Percentiles rank a stretch among this genome's conserved stretches.
Conservation (phyloP, 2,329 filamentous ascomycete species). For the Didymosphaeria variabile region DNA sequence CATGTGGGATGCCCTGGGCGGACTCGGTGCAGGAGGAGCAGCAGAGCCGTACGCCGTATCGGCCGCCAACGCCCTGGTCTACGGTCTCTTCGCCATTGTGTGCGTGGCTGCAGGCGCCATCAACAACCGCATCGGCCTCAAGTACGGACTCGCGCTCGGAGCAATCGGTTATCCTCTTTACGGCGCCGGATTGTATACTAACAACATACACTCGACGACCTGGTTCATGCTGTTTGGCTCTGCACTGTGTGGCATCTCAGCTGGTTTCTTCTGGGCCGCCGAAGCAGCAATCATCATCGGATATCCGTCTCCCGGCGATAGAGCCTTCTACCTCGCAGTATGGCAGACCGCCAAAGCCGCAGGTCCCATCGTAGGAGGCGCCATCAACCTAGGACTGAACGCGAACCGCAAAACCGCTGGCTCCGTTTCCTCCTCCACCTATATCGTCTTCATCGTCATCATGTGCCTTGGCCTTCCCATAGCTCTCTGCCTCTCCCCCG, state of each 20-base stretch:
- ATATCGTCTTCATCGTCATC: constrained; percentile 58
- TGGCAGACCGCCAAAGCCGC: constrained; percentile 48
- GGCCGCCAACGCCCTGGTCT: constrained; percentile 45
- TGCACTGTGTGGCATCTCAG: constrained; percentile 50
- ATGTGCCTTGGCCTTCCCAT: constrained; percentile 57
- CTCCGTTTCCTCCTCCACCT: constrained; percentile 52
- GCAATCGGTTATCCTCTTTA: constrained; percentile 55
- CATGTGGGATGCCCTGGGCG: constrained; percentile 48
- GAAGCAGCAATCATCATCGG: constrained; percentile 54
- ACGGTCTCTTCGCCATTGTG: constrained; percentile 44
- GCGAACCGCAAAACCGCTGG: constrained; percentile 48
- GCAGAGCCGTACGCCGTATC: constrained; percentile 45
- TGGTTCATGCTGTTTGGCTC: constrained; percentile 54
- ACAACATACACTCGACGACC: constrained; percentile 49
- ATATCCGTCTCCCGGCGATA: constrained; percentile 50
- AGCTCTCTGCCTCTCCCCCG: constrained; percentile 55
- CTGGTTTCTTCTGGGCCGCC: constrained; percentile 55
- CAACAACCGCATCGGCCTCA: constrained; percentile 49
- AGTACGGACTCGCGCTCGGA: constrained; percentile 52
- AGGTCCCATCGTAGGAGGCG: constrained; percentile 58
- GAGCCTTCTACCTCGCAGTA: constrained; percentile 48
- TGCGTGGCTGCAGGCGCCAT: constrained; percentile 47
- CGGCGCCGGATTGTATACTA: constrained; percentile 52
- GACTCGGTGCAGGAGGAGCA: constrained; percentile 44
- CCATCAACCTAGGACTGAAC: constrained; percentile 61